phyloP scores from a whole-genome alignment of 2,329 filamentous ascomycete species.

The Capronia epimyces region DNA sequence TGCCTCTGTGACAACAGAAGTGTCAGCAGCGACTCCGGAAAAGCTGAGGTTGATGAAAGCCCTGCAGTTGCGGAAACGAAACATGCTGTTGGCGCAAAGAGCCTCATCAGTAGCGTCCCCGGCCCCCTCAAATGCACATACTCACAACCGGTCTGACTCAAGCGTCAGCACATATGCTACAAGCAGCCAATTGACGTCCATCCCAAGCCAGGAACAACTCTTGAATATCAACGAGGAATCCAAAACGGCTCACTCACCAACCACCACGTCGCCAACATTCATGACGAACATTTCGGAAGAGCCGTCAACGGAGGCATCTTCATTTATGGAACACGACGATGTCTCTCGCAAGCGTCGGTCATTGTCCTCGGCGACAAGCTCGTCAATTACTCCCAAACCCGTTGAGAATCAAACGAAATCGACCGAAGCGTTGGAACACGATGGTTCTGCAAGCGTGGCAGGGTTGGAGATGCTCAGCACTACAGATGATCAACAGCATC shows the following conservation, averaged over 20 bases:
- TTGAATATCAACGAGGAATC: slow-evolving; percentile 22
- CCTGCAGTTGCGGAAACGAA: slow-evolving; percentile 80
- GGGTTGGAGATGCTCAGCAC: neutral
- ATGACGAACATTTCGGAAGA: slow-evolving; percentile 28
- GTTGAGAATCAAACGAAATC: neutral
- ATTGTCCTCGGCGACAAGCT: slow-evolving; percentile 27
- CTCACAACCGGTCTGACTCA: slow-evolving; percentile 14
- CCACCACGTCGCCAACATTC: slow-evolving; percentile 30
- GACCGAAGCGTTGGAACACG: neutral
- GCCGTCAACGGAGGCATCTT: slow-evolving; percentile 35
- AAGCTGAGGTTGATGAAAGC: slow-evolving; percentile 93
- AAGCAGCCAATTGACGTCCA: slow-evolving; percentile 9
- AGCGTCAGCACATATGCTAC: slow-evolving; percentile 9
- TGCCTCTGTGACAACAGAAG: slow-evolving; percentile 21
- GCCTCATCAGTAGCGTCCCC: slow-evolving; percentile 11
- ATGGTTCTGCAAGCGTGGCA: neutral
- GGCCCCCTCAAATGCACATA: slow-evolving; percentile 2
- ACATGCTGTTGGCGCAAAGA: slow-evolving; percentile 45
- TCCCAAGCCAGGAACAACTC: slow-evolving; percentile 19
- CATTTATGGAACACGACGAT: slow-evolving; percentile 31
- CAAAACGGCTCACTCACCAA: slow-evolving; percentile 31
- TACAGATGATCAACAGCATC: neutral
- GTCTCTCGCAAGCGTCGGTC: slow-evolving; percentile 18
- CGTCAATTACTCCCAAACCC: slow-evolving; percentile 25
- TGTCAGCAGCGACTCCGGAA: slow-evolving; percentile 64